Evolutionary conservation across 2,329 filamentous ascomycete genomes (phyloP), one percentile per base, ranked within the genome.

Genomic region (Didymosphaeria variabile): DNA sequence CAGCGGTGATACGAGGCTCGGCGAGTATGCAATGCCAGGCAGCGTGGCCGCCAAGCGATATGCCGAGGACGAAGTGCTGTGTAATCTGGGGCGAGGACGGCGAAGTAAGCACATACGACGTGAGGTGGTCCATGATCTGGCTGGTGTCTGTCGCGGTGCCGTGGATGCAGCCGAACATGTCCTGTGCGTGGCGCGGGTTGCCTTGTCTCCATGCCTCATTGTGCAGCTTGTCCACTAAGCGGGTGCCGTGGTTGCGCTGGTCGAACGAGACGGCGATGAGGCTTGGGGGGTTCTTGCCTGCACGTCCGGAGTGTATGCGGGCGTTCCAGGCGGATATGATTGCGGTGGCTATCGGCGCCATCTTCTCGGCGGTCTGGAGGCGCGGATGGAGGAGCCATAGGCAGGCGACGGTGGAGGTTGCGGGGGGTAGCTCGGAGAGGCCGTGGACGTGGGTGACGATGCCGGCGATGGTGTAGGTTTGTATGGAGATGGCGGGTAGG

Each of bases 381-480:
- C 95, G 88, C 2, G 92, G 92, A 74, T 98, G 93, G 19, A 97
- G 86, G 13, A 98, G 88, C 92, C 94, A 97, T n/a, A 98, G 86
- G 70, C 91, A 92, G 26, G 93, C 89, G 38, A 97, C 81, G 34
- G 83, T 80, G 5, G 76, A 77, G 3, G 84, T 81, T 15, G 84
- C 79, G 0, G 82, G 56, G 1, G 88, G 82, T 0, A 97, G 84
- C 73, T 97, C 92, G 32, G 88, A 81, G 1, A 97, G 86, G 19
- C 94, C 94, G 78, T 94, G 94, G 60, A 97, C 84, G 61, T 92
- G 91, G 53, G 91, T 88, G 10, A 91, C 83, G 57, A 97, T 87
- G 50, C 93, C 93, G 46, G 90, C 88, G 76, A 98, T 91, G 62
- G 88, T 86, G 67, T 91, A 83, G 21, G 88, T 89, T 63, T 83